Base-by-base conservation (phyloP, 169 alveolate genomes). In the Plasmodium chabaudi region DNA sequence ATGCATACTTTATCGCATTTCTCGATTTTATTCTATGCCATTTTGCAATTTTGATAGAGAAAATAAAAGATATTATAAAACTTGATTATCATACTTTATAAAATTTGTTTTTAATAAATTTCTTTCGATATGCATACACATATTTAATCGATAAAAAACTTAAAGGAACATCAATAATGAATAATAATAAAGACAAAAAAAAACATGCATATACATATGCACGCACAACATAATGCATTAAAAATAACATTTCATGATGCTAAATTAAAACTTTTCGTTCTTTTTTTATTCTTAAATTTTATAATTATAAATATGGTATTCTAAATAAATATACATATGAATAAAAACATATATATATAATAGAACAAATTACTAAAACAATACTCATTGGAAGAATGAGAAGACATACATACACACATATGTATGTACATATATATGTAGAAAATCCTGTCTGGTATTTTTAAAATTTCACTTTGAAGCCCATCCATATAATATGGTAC, bases 401-500 rank as follows among this genome's bases (percentile, higher is more conserved):
- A 51, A 71, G 55, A 13, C 23, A 23, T 55, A 53, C 49, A 23
- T 10, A 53, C 49, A 19, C 34, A 7, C 34, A 72, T 55, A 49
- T 15, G 27, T 42, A 19, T 63, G 46, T 25, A 34, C 46, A 73
- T n/a, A 56, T 34, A 34, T 47, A 5, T 15, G 6, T 1, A 51
- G 59, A 51, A 9, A 4, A 15, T 3, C 19, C 59, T 15, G 3
- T 15, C 9, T n/a, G 9, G 6, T 51, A 51, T 51, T 6, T 51
- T 12, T 51, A 51, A 42, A 59, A 19, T 53, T 46, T 75, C 65
- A 75, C 23, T 75, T 75, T 9, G 88, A 75, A 1, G 88, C 88
- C 60, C 60, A 75, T 6, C 88, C 88, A 75, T 75, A 75, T 27
- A 75, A 55, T 21, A 75, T 63, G 65, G 88, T 75, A 75, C 88